Percentiles rank a stretch among this genome's conserved stretches.
These are phyloP conservation scores for Colletotrichum australisinense DNA, from an alignment of 2,329 filamentous ascomycete genomes.

Conservation along the genomic window DNA sequence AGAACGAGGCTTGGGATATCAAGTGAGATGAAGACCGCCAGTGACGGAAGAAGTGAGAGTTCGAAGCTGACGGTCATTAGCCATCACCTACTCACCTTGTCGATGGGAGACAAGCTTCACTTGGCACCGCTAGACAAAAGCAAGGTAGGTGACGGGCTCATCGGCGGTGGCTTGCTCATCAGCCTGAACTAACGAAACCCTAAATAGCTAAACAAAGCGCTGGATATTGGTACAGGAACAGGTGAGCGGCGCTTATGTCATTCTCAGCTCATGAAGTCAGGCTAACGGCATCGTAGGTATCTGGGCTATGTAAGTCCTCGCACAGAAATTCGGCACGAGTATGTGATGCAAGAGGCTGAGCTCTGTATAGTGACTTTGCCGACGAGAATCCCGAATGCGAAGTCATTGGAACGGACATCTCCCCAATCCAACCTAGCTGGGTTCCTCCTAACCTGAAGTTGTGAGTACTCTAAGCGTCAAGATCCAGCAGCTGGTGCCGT, in stretches of 20 bases:
- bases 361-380: slow-evolving; percentile 56
- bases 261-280: neutral
- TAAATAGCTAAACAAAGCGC: slow-evolving; percentile 19
- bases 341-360: neutral
- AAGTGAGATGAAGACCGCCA: slow-evolving; percentile 33
- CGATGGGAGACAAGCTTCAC: slow-evolving; percentile 40
- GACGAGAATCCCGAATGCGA: slow-evolving; percentile 55
- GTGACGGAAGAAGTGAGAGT: neutral
- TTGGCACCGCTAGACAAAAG: slow-evolving; percentile 40
- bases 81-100: slow-evolving; percentile 41
- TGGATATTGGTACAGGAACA: slow-evolving; percentile 66
- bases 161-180: too few relatives aligned
- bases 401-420: slow-evolving; percentile 67
- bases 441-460: slow-evolving; percentile 67
- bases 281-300: slow-evolving; percentile 20
- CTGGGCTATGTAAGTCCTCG: slow-evolving; percentile 26
- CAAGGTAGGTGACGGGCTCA: slow-evolving; percentile 39
- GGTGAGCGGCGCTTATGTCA: neutral
- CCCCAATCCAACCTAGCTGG: slow-evolving; percentile 66
- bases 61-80: slow-evolving; percentile 22
- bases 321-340: neutral
- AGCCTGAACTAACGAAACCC: neutral
- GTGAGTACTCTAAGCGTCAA: neutral
- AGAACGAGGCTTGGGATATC: slow-evolving; percentile 47
- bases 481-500: slow-evolving; percentile 40